Evolutionary conservation across 1,284 basidiomycete genomes (phyloP).

Genomic region (Tilletia indica): DNA sequence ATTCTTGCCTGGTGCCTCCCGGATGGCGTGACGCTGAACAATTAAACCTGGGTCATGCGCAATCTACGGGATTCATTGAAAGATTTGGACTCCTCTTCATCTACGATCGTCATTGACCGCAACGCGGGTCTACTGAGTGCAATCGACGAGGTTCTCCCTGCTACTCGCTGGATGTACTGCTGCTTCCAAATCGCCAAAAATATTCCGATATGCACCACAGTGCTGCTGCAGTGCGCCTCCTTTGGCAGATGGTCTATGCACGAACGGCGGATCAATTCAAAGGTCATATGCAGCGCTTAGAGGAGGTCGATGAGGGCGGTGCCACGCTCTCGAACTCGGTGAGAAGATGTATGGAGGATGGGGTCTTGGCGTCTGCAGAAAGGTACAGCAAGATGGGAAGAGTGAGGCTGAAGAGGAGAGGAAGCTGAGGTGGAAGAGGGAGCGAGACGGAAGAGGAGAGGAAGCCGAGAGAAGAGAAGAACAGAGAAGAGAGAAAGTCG

Average conservation of each 20-base stretch:
- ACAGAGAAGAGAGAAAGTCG: too few species aligned
- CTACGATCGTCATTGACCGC: neutral
- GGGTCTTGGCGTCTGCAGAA: too few species aligned
- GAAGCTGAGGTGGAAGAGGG: too few species aligned
- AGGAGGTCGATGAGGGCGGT: neutral
- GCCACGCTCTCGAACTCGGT: too few species aligned
- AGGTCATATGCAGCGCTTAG: neutral
- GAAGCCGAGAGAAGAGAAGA: too few species aligned
- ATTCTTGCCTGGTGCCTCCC: neutral
- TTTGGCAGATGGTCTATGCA: neutral
- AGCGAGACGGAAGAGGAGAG: too few species aligned
- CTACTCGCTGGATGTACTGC: neutral
- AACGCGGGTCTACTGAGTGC: neutral
- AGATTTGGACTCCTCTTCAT: neutral
- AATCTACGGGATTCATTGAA: neutral
- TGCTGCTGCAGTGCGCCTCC: neutral
- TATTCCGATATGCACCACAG: neutral
- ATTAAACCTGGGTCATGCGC: neutral
- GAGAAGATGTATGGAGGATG: neutral
- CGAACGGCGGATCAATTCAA: neutral
- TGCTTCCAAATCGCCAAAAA: conserved; percentile 3
- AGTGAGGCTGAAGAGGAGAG: too few species aligned
- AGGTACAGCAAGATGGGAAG: too few species aligned
- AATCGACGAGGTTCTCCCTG: neutral
- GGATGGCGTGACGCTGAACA: neutral